phyloP scores from a whole-genome alignment of 768 basidiomycete genomes.

The Calocybe indica region DNA sequence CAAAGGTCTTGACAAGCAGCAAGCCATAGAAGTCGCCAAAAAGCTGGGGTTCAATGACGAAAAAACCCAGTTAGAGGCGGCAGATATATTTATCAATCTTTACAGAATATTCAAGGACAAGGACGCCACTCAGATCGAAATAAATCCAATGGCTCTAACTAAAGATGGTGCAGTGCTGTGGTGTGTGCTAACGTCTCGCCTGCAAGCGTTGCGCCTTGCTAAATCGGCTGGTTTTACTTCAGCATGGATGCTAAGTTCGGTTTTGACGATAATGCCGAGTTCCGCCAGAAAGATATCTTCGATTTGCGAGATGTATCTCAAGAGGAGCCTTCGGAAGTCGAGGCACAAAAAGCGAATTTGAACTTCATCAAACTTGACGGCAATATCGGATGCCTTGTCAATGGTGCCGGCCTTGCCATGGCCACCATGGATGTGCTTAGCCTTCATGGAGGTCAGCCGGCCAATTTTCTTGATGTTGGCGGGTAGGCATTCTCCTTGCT shows the following conservation, averaged over 20 bases:
- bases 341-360: conserved; percentile 92
- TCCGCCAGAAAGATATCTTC: conserved; percentile 91
- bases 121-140: conserved; percentile 99
- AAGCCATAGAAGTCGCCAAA: conserved; percentile 75
- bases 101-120: conserved; percentile 98
- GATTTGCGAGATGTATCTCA: conserved; percentile 86
- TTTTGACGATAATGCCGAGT: conserved; percentile 99
- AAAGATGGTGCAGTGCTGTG: conserved; percentile 90
- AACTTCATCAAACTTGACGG: conserved; percentile 99
- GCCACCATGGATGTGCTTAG: conserved; percentile 99
- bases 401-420: conserved; percentile 98
- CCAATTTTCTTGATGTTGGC: conserved; percentile 98
- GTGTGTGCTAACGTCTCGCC: conserved; percentile 33
- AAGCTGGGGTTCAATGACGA: conserved; percentile 85
- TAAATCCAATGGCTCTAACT: conserved; percentile 95
- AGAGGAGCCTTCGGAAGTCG: conserved; percentile 96
- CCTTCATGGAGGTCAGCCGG: conserved; percentile 92
- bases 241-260: conserved; percentile 99
- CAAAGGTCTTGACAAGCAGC: conserved; percentile 67
- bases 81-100: conserved; percentile 88
- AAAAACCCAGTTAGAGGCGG: conserved; percentile 74
- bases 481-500: conserved; percentile 43
- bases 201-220: neutral
- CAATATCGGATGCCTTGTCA: conserved; percentile 93
- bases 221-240: conserved; percentile 3